phyloP scores from a whole-genome alignment of 768 basidiomycete genomes.

The Boletus tylopilopsis region DNA sequence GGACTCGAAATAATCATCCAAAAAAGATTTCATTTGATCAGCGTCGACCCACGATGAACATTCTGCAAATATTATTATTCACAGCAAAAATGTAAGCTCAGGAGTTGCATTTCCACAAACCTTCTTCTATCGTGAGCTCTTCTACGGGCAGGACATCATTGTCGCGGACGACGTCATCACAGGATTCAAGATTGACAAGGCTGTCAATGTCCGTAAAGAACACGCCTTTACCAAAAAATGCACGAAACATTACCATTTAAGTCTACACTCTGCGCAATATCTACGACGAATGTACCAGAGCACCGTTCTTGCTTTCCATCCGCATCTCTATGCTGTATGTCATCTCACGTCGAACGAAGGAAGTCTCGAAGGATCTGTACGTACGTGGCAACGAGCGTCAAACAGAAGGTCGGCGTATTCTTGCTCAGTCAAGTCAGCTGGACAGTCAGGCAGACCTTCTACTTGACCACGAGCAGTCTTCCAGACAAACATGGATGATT shows the following conservation, averaged over 20 bases:
- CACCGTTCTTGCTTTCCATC: not conserved
- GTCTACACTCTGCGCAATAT: conserved; percentile 7
- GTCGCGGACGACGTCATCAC: not conserved
- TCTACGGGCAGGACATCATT: not conserved
- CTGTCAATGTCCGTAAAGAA: not conserved
- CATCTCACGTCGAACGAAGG: not conserved
- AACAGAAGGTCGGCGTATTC: conserved; percentile 42
- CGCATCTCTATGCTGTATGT: conserved; percentile 3
- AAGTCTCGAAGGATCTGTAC: not conserved
- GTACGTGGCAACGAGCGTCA: conserved; percentile 18
- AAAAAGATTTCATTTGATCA: conserved; percentile 6
- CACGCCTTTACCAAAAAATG: not conserved
- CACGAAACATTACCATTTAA: not conserved
- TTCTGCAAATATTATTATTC: not conserved
- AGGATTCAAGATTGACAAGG: not conserved
- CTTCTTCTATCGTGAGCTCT: not conserved
- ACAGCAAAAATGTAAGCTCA: not conserved
- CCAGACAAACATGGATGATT: not conserved
- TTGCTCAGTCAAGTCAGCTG: conserved; percentile 40
- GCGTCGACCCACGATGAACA: not conserved
- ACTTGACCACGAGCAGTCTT: not conserved
- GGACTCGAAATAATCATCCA: conserved; percentile 2
- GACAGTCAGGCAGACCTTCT: conserved; percentile 33
- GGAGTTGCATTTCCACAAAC: not conserved
- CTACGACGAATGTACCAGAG: conserved; percentile 11